Conservation (phyloP, 441 rosid species). For the Euphorbia schlechtendalii region DNA sequence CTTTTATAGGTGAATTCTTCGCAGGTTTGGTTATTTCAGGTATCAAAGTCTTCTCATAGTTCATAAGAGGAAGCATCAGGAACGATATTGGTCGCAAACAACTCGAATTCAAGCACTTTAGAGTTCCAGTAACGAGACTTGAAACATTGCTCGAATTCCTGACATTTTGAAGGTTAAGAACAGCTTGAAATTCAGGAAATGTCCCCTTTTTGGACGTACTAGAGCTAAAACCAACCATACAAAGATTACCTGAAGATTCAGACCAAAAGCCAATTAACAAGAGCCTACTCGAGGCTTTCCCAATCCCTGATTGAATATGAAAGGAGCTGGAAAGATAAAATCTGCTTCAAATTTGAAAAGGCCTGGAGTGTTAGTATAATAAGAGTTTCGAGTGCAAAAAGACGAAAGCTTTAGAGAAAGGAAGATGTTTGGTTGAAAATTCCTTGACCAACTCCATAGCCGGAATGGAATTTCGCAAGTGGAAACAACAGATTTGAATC, state of each 20-base stretch:
- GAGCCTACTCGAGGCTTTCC: constrained; percentile 11
- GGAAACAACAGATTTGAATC: constrained; percentile 5
- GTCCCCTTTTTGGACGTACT: constrained; percentile 2
- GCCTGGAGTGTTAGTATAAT: constrained; percentile 9
- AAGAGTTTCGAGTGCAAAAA: constrained; percentile 10
- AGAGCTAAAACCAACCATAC: constrained; percentile 29
- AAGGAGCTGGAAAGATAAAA: constrained; percentile 11
- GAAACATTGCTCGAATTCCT: constrained; percentile 20
- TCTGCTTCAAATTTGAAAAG: constrained; percentile 26
- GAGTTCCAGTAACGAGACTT: constrained; percentile 32
- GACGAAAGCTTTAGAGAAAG: constrained; percentile 14
- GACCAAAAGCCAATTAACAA: constrained; percentile 37
- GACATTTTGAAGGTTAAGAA: constrained; percentile 31
- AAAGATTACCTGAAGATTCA: constrained; percentile 30
- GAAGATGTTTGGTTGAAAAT: constrained; percentile 14
- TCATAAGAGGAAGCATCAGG: constrained; percentile 28
- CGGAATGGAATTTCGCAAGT: constrained; percentile 7
- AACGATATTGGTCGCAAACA: constrained; percentile 28
- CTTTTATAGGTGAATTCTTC: constrained; percentile 6
- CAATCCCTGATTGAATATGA: not conserved
- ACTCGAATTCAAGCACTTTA: constrained; percentile 24
- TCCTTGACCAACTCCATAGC: constrained; percentile 16
- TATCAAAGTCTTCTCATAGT: constrained; percentile 22
- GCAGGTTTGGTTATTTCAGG: constrained; percentile 12
- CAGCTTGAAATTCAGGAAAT: constrained; percentile 11